phyloP scores from a whole-genome alignment of 805 yeast genomes.

The Wickerhamomyces pijperi region DNA sequence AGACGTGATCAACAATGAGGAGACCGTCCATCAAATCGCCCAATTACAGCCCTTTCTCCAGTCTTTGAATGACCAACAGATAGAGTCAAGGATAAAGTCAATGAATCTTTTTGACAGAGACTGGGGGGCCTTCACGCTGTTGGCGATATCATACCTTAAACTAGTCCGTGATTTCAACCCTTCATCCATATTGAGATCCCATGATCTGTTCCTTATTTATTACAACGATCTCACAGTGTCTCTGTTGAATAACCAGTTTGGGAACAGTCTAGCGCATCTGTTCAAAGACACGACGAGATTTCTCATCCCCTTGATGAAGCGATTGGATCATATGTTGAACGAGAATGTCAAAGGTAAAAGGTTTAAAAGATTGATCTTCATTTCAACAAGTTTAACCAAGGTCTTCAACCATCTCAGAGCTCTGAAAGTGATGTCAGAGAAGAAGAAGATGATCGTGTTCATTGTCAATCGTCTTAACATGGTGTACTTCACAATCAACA shows the following conservation, averaged over 20 bases:
- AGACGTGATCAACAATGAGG: conserved; percentile 4
- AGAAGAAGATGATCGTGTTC: conserved; percentile 35
- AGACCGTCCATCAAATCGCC: conserved; percentile 3
- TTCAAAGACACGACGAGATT: conserved; percentile 27
- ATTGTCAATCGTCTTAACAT: conserved; percentile 39
- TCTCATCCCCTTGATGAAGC: conserved; percentile 33
- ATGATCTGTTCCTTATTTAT: conserved; percentile 39
- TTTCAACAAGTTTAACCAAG: conserved; percentile 17
- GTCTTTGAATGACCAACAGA: conserved; percentile 3
- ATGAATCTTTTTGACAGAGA: conserved; percentile 21
- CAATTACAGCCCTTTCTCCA: conserved; percentile 13
- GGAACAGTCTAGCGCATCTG: conserved; percentile 26
- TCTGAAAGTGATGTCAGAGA: conserved; percentile 23
- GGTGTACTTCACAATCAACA: conserved; percentile 39
- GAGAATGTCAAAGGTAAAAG: conserved; percentile 31
- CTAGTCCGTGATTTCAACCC: conserved; percentile 42
- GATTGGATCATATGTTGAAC: conserved; percentile 31
- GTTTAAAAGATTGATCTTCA: conserved; percentile 22
- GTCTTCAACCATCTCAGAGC: conserved; percentile 19
- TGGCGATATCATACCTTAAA: conserved; percentile 30
- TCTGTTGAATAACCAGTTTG: conserved; percentile 30
- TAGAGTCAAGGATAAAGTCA: conserved; percentile 16
- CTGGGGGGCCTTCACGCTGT: conserved; percentile 33
- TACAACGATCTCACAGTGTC: conserved; percentile 37
- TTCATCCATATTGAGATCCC: conserved; percentile 40